Conservation (phyloP, 345 rosid species). For the Nephelium lappaceum region DNA sequence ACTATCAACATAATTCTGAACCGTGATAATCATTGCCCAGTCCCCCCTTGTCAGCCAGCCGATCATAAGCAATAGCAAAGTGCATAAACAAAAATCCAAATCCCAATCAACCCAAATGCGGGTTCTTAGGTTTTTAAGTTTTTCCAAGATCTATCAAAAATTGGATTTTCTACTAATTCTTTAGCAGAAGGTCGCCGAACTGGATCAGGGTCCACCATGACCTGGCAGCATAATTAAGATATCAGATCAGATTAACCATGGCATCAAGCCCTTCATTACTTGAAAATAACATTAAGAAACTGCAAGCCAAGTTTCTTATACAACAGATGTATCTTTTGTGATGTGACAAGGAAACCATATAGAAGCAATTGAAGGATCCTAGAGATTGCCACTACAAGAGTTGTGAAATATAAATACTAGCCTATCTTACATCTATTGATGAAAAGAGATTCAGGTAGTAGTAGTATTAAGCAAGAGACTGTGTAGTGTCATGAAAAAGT, state of each 20-base stretch:
- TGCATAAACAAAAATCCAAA: neutral
- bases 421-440: neutral
- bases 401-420: neutral
- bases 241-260: slow-evolving; percentile 23
- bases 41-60: neutral
- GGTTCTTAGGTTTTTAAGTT: slow-evolving; percentile 25
- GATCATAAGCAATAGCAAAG: neutral
- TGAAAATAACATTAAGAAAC: neutral
- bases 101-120: neutral
- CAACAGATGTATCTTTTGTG: neutral
- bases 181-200: slow-evolving; percentile 67
- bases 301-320: neutral
- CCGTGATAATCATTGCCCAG: neutral
- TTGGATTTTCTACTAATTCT: slow-evolving; percentile 64
- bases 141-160: slow-evolving; percentile 52
- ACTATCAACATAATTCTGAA: neutral
- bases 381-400: neutral
- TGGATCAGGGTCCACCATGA: slow-evolving; percentile 86
- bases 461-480: neutral
- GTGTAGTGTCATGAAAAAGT: neutral
- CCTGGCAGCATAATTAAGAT: slow-evolving; percentile 42
- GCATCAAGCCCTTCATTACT: neutral
- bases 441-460: neutral
- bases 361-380: neutral
- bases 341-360: neutral